phyloP scores from a whole-genome alignment of 768 basidiomycete species.

The Mycena belliarum region DNA sequence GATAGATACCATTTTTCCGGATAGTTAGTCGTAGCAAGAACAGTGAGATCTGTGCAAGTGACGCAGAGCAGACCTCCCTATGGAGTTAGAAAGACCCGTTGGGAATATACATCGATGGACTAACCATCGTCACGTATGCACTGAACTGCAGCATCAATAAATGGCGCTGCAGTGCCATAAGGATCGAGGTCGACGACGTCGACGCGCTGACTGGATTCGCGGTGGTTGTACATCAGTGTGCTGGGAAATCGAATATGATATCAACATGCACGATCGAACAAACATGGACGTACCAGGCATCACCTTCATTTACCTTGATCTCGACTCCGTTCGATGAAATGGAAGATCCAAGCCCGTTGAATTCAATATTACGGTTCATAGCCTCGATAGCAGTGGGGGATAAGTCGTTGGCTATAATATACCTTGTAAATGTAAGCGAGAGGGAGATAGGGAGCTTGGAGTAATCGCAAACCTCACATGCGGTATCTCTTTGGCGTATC shows the following conservation, averaged over 20 bases:
- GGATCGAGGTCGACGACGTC: conserved; percentile 98
- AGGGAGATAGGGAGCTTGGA: background rate
- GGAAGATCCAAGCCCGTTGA: conserved; percentile 68
- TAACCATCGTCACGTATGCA: conserved; percentile 84
- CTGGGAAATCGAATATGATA: conserved; percentile 38
- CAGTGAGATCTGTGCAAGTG: conserved; percentile 95
- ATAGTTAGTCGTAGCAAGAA: conserved; percentile 91
- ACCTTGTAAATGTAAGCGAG: conserved; percentile 46
- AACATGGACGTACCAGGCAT: conserved; percentile 77
- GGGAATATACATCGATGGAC: conserved; percentile 21
- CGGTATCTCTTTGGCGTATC: conserved; percentile 97
- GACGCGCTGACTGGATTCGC: conserved; percentile 69
- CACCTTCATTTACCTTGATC: conserved; percentile 86
- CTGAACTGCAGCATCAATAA: conserved; percentile 93
- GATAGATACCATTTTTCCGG: conserved; percentile 90
- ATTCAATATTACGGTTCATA: conserved; percentile 81
- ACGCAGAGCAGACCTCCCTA: conserved; percentile 81
- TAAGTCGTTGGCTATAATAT: conserved; percentile 93
- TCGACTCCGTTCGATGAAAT: conserved; percentile 36
- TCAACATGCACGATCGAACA: background rate
- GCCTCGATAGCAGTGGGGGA: conserved; percentile 80
- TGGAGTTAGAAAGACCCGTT: conserved; percentile 1
- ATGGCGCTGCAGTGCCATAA: conserved; percentile 96
- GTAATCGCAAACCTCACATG: conserved; percentile 66
- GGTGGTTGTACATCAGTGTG: conserved; percentile 87